Evolutionary conservation across 371 early-diverging fungal species (phyloP).

Genomic region (Mortierella sp.): DNA sequence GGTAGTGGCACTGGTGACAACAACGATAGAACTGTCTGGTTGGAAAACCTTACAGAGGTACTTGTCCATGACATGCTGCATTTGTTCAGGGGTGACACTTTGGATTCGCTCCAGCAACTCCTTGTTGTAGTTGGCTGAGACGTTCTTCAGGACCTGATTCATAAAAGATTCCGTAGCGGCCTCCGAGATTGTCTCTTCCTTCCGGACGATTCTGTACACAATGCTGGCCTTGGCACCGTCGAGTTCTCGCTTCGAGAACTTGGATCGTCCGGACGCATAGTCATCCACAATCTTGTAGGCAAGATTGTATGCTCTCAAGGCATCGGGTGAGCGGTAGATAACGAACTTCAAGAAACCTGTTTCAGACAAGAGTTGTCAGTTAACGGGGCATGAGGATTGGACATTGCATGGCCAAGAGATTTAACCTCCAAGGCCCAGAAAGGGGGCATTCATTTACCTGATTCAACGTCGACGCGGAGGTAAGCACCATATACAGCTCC

Average conservation of each 20-base stretch:
- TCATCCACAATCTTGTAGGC: slow-evolving; percentile 67
- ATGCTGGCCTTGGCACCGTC: slow-evolving; percentile 77
- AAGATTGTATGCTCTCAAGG: slow-evolving; percentile 68
- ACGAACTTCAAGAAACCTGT: slow-evolving; percentile 63
- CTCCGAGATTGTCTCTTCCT: slow-evolving; percentile 65
- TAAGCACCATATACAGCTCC: slow-evolving; percentile 72
- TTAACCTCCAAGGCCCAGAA: no score
- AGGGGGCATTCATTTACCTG: no score
- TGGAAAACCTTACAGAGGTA: slow-evolving; percentile 68
- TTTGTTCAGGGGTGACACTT: slow-evolving; percentile 54
- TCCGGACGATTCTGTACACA: slow-evolving; percentile 66
- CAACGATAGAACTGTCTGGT: slow-evolving; percentile 63
- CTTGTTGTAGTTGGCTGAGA: slow-evolving; percentile 64
- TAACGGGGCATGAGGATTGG: not conserved
- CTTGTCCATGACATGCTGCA: slow-evolving; percentile 63
- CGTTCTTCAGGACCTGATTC: slow-evolving; percentile 66
- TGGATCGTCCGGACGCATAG: slow-evolving; percentile 60
- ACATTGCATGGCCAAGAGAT: not conserved
- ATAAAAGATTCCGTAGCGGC: slow-evolving; percentile 72
- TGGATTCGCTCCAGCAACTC: slow-evolving; percentile 59
- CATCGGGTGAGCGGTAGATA: slow-evolving; percentile 69
- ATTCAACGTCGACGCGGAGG: slow-evolving; percentile 61
- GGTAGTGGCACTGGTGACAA: slow-evolving; percentile 64
- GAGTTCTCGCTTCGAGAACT: slow-evolving; percentile 64
- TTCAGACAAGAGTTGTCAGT: not conserved